A percentile compares a stretch with the other conserved stretches of the same genome.
Conservation (phyloP, 2,329 filamentous ascomycete species). For the Aspergillus glaucus region DNA sequence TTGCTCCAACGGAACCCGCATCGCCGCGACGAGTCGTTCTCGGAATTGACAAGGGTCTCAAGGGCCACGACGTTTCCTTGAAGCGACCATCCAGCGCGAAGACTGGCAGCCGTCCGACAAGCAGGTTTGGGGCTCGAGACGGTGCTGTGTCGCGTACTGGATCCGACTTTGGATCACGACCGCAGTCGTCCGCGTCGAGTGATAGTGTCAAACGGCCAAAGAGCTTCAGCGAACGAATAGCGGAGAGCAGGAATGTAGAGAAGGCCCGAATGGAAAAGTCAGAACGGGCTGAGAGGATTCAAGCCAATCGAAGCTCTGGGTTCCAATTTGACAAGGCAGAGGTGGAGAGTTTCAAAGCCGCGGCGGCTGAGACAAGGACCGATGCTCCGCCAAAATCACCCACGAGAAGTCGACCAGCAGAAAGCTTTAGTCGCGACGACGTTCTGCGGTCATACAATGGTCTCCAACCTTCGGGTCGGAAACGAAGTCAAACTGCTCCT, state of each 20-base stretch:
- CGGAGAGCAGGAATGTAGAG: conserved; percentile 53
- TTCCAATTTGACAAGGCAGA: conserved; percentile 40
- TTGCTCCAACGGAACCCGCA: conserved; percentile 48
- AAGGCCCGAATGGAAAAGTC: conserved; percentile 33
- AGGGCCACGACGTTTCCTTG: conserved; percentile 74
- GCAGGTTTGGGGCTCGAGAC: conserved; percentile 23
- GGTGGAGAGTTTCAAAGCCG: conserved; percentile 36
- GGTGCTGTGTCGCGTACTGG: conserved; percentile 18
- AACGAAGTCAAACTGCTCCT: conserved; percentile 32
- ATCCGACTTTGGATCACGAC: conserved; percentile 16
- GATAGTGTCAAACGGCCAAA: conserved; percentile 36
- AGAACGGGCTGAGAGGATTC: conserved; percentile 30
- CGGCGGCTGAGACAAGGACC: conserved; percentile 27
- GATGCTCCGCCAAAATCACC: conserved; percentile 36
- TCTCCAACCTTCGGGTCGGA: conserved; percentile 21
- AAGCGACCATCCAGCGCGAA: conserved; percentile 54
- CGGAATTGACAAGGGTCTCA: conserved; percentile 84
- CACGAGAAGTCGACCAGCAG: conserved; percentile 43
- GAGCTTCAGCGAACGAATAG: conserved; percentile 80
- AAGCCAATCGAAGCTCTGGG: conserved; percentile 35
- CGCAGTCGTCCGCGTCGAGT: conserved; percentile 19
- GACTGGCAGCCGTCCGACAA: conserved; percentile 23
- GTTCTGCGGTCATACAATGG: conserved; percentile 39
- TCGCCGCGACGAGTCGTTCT: conserved; percentile 76
- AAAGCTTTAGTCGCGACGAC: conserved; percentile 59